Evolutionary conservation across 176 grass and related monocot genomes (phyloP).

Genomic region (Oryza coarctata): DNA sequence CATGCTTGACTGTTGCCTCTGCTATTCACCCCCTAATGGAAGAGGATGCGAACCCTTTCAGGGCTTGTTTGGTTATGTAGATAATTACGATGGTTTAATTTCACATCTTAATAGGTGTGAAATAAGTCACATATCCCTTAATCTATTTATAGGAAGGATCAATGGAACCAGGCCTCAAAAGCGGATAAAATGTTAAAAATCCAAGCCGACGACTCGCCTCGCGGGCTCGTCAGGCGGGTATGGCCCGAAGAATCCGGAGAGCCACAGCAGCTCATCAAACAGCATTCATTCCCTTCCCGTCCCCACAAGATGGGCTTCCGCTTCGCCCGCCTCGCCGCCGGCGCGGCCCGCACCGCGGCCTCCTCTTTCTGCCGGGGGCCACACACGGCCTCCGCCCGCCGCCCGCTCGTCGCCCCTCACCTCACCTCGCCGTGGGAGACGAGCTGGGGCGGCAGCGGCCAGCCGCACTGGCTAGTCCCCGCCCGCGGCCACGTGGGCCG

Average conservation of each 20-base stretch:
- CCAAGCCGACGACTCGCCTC: no score
- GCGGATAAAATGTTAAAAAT: no score
- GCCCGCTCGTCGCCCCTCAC: background rate
- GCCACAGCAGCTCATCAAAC: slow-evolving; percentile 7
- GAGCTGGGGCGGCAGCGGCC: background rate
- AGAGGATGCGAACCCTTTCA: no score
- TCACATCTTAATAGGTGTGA: no score
- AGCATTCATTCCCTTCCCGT: background rate
- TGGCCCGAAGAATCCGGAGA: slow-evolving; percentile 10
- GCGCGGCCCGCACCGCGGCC: slow-evolving; percentile 14
- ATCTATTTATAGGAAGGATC: no score
- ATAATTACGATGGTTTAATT: no score
- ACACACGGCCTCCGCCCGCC: slow-evolving; percentile 7
- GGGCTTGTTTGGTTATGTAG: no score
- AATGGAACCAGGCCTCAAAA: no score
- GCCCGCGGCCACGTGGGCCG: slow-evolving; percentile 44
- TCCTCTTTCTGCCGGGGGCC: background rate
- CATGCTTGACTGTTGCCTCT: no score
- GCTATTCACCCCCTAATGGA: no score
- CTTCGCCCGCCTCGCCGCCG: slow-evolving; percentile 40
- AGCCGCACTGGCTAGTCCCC: slow-evolving; percentile 40
- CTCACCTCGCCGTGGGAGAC: slow-evolving; percentile 7
- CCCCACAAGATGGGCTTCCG: slow-evolving; percentile 59
- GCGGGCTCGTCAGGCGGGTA: no score
- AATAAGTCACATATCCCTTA: no score